Conservation (phyloP, 169 alveolate species). For the Cryptosporidium bovis region DNA sequence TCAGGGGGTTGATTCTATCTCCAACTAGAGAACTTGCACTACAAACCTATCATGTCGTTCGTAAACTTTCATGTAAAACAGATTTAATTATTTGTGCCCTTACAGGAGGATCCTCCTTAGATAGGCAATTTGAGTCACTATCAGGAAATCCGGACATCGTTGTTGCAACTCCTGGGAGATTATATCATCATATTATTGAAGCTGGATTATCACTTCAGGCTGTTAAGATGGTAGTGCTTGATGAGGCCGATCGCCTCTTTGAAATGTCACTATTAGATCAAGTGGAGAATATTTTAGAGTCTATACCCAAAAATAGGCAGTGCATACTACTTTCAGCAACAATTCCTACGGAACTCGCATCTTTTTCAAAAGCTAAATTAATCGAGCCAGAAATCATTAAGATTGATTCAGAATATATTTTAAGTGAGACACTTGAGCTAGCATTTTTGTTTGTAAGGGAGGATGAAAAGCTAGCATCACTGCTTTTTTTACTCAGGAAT, state of each 20-base stretch:
- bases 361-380: slow-evolving; percentile 90
- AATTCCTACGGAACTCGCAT: slow-evolving; percentile 91
- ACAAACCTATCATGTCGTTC: slow-evolving; percentile 84
- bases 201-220: slow-evolving; percentile 87
- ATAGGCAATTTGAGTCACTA: slow-evolving; percentile 91
- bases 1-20: slow-evolving; percentile 90
- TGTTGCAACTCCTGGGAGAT: slow-evolving; percentile 96
- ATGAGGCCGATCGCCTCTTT: slow-evolving; percentile 95
- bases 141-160: slow-evolving; percentile 94
- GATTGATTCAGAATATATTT: slow-evolving; percentile 87
- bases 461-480: slow-evolving; percentile 87
- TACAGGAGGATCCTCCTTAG: slow-evolving; percentile 94
- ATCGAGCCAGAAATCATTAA: slow-evolving; percentile 91
- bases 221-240: slow-evolving; percentile 90
- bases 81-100: slow-evolving; percentile 89
- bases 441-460: slow-evolving; percentile 85
- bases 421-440: slow-evolving; percentile 86
- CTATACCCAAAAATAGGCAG: slow-evolving; percentile 87
- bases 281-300: slow-evolving; percentile 86
- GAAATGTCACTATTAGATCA: slow-evolving; percentile 94
- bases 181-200: slow-evolving; percentile 91
- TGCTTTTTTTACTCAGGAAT: slow-evolving; percentile 85
- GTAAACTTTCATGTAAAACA: slow-evolving; percentile 84
- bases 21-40: slow-evolving; percentile 95
- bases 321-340: slow-evolving; percentile 94